Percentiles rank a stretch among this genome's conserved stretches.
Conservation (phyloP, 441 rosid genomes). For the Gossypium schwendimanii region DNA sequence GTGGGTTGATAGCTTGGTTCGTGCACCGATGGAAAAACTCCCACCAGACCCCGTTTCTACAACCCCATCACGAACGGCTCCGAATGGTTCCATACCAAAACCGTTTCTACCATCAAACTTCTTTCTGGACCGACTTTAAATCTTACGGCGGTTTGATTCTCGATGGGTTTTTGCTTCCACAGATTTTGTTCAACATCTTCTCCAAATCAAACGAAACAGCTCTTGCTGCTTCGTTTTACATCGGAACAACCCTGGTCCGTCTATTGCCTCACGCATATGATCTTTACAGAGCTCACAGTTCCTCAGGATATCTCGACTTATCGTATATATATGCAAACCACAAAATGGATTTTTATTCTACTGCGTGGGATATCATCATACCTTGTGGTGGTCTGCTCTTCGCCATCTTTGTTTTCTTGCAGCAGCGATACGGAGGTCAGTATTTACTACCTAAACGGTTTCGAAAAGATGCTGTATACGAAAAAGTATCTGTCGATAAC, state of each 20-base stretch:
- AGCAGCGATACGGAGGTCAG: slow-evolving; percentile 66
- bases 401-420: slow-evolving; percentile 51
- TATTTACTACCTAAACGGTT: slow-evolving; percentile 55
- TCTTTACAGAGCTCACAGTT: slow-evolving; percentile 60
- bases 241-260: slow-evolving; percentile 55
- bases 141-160: slow-evolving; percentile 75
- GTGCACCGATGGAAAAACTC: slow-evolving; percentile 41
- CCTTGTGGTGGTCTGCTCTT: slow-evolving; percentile 51
- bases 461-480: slow-evolving; percentile 36
- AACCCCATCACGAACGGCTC: slow-evolving; percentile 3
- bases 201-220: slow-evolving; percentile 37
- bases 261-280: slow-evolving; percentile 83
- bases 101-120: slow-evolving; percentile 31
- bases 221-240: slow-evolving; percentile 50
- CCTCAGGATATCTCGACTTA: slow-evolving; percentile 43
- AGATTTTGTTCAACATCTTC: slow-evolving; percentile 60
- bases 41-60: slow-evolving; percentile 21
- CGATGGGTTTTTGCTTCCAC: slow-evolving; percentile 77
- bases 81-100: slow-evolving; percentile 9
- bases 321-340: slow-evolving; percentile 76
- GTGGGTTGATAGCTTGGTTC: slow-evolving; percentile 63
- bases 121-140: slow-evolving; percentile 53
- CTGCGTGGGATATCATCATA: slow-evolving; percentile 77
- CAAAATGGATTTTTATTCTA: slow-evolving; percentile 69
- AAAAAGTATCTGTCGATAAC: slow-evolving; percentile 48